These are phyloP conservation scores for Onygenales sp. DNA, from an alignment of 2,329 filamentous ascomycete genomes.

Conservation along the genomic window DNA sequence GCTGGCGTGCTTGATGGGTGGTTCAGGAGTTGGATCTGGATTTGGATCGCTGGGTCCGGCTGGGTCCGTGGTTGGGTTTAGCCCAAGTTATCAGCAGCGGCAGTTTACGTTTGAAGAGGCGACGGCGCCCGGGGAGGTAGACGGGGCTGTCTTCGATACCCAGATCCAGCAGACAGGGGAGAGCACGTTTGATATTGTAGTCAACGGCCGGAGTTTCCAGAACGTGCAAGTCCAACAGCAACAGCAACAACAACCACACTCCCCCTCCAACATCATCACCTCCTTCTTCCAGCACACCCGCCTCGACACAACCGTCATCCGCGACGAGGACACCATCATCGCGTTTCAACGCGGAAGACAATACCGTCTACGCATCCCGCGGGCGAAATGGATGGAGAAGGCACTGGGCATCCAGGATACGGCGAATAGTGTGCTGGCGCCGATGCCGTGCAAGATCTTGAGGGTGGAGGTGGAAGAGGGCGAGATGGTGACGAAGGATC, in stretches of 20 bases:
- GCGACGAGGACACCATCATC: conserved; percentile 44
- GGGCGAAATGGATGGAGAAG: conserved; percentile 76
- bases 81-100: conserved; percentile 53
- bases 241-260: conserved; percentile 6
- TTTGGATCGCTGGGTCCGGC: conserved; percentile 8
- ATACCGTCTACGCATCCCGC: conserved; percentile 45
- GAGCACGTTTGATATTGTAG: conserved; percentile 39
- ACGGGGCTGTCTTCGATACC: conserved; percentile 34
- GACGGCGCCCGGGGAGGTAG: conserved; percentile 32
- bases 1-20: conserved; percentile 56
- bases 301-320: conserved; percentile 67
- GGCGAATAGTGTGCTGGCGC: conserved; percentile 73
- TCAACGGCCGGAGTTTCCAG: conserved; percentile 28
- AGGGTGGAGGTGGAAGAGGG: conserved; percentile 81
- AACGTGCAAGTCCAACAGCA: conserved; percentile 38
- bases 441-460: conserved; percentile 96
- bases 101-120: conserved; percentile 47
- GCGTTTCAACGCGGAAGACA: conserved; percentile 64
- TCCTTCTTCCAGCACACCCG: conserved; percentile 76
- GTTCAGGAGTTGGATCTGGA: conserved; percentile 17
- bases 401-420: conserved; percentile 74
- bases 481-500: conserved; percentile 71
- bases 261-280: conserved; percentile 43
- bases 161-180: conserved; percentile 43
- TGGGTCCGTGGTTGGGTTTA: conserved; percentile 45